These are phyloP conservation scores for Carnegiea gigantea DNA, from an alignment of 179 eudicot genomes.

Conservation along the genomic window DNA sequence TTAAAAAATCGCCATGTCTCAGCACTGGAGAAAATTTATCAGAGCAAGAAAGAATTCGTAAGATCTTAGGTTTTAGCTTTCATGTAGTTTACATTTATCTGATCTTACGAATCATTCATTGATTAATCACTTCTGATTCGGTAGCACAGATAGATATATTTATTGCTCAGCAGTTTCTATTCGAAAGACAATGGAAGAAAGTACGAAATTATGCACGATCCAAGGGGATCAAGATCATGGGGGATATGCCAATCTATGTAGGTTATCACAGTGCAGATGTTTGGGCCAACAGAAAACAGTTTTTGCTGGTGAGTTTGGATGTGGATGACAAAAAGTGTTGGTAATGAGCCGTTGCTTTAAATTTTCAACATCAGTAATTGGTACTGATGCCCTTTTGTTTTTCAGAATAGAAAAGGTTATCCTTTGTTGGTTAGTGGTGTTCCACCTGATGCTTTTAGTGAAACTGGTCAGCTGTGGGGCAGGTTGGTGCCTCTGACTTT, in stretches of 20 bases:
- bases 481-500: conserved; percentile 49
- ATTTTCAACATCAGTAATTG: conserved; percentile 11
- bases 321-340: neutral
- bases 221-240: conserved; percentile 90
- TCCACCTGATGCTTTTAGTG: conserved; percentile 99
- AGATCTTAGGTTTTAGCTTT: conserved; percentile 33
- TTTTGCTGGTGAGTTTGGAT: conserved; percentile 63
- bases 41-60: conserved; percentile 74
- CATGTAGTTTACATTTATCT: conserved; percentile 5
- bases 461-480: conserved; percentile 98
- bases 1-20: conserved; percentile 83
- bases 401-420: conserved; percentile 81
- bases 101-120: conserved; percentile 19
- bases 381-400: conserved; percentile 15
- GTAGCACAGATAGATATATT: conserved; percentile 74
- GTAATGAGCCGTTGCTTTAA: neutral
- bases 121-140: conserved; percentile 28
- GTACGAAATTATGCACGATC: conserved; percentile 67
- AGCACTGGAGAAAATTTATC: conserved; percentile 79
- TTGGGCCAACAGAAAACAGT: conserved; percentile 88
- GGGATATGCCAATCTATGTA: conserved; percentile 99
- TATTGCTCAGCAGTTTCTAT: conserved; percentile 86
- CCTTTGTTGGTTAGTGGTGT: conserved; percentile 95
- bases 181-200: conserved; percentile 96
- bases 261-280: conserved; percentile 99